phyloP scores from a whole-genome alignment of 164 flowering plant genomes.

The Aristolochia californica region DNA sequence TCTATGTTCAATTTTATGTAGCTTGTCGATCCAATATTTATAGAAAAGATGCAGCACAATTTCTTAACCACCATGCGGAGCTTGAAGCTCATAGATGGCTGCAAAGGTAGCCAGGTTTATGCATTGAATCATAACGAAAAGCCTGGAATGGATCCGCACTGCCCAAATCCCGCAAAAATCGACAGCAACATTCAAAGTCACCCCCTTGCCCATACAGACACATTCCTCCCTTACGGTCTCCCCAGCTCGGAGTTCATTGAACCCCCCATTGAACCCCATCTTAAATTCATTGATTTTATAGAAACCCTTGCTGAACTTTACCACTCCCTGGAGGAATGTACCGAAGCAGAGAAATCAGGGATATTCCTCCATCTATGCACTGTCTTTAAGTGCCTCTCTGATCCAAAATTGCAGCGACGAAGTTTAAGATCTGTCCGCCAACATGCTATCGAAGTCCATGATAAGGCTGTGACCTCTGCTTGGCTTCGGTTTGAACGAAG shows the following conservation, averaged over 20 bases:
- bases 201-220: slow-evolving; percentile 6
- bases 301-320: slow-evolving; percentile 52
- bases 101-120: slow-evolving; percentile 47
- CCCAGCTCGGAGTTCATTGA: slow-evolving; percentile 40
- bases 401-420: slow-evolving; percentile 61
- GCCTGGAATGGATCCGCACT: slow-evolving; percentile 7
- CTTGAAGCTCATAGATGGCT: slow-evolving; percentile 40
- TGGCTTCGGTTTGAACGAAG: slow-evolving; percentile 80
- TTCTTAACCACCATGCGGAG: slow-evolving; percentile 29
- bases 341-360: slow-evolving; percentile 26
- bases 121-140: slow-evolving; percentile 24
- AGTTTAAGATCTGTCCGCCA: slow-evolving; percentile 50
- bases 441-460: slow-evolving; percentile 50
- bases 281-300: slow-evolving; percentile 41
- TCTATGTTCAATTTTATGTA: background rate
- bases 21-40: background rate
- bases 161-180: slow-evolving; percentile 17
- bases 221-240: slow-evolving; percentile 35
- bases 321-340: slow-evolving; percentile 28
- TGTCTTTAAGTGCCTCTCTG: slow-evolving; percentile 37
- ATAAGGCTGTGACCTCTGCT: slow-evolving; percentile 62
- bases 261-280: slow-evolving; percentile 57
- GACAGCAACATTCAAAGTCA: background rate
- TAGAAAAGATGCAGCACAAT: slow-evolving; percentile 23
- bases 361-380: slow-evolving; percentile 51